These are phyloP conservation scores for Candida mesenterica DNA, from an alignment of 1,139 yeast species.

Conservation along the genomic window DNA sequence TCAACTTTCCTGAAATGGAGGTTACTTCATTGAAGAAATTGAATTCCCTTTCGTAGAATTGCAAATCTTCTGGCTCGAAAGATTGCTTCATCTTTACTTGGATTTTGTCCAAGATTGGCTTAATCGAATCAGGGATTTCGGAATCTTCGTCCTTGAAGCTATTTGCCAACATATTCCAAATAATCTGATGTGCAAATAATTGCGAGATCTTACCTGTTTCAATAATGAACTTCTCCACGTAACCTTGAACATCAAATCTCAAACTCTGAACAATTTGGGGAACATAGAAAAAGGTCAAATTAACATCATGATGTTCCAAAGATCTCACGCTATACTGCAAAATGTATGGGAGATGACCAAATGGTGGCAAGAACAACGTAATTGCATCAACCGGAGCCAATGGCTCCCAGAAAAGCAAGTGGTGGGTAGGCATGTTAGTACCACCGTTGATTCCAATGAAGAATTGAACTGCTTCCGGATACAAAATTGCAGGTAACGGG, in stretches of 20 bases:
- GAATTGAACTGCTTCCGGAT: conserved; percentile 65
- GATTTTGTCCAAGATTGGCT: conserved; percentile 79
- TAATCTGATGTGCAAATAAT: conserved; percentile 93
- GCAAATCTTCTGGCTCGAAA: conserved; percentile 59
- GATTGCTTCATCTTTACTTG: conserved; percentile 62
- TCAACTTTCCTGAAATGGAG: conserved; percentile 86
- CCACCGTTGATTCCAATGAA: conserved; percentile 49
- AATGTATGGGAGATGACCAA: conserved; percentile 62
- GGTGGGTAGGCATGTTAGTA: conserved; percentile 38
- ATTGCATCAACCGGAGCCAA: conserved; percentile 85
- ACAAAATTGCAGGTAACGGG: conserved; percentile 62
- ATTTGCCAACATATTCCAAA: conserved; percentile 97
- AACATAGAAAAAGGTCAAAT: conserved; percentile 89
- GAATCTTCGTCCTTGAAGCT: conserved; percentile 88
- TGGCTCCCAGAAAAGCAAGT: conserved; percentile 70
- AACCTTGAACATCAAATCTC: conserved; percentile 79
- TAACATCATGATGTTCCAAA: conserved; percentile 82
- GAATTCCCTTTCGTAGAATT: conserved; percentile 80
- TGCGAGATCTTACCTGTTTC: conserved; percentile 92
- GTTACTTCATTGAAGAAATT: conserved; percentile 90
- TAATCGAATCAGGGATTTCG: conserved; percentile 72
- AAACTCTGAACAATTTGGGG: conserved; percentile 96
- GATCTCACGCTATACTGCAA: conserved; percentile 91
- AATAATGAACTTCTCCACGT: conserved; percentile 81
- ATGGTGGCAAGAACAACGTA: conserved; percentile 77